Percentiles rank a stretch among this genome's conserved stretches.
These are phyloP conservation scores for Metarhizium robertsii DNA, from an alignment of 2,329 filamentous ascomycete species.

Conservation along the genomic window DNA sequence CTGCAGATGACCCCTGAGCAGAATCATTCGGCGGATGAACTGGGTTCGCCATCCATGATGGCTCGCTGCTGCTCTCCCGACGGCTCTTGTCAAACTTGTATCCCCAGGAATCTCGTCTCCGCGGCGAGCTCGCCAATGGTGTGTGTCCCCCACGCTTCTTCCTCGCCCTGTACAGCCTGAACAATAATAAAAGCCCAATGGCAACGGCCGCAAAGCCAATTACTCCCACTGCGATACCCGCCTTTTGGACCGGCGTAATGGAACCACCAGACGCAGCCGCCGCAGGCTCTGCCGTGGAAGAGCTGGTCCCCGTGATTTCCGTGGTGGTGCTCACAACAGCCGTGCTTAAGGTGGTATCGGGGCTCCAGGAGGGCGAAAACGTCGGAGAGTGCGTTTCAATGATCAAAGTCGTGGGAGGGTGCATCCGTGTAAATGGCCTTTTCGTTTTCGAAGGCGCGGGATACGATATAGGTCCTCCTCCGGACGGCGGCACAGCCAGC, in stretches of 20 bases:
- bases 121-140: not conserved
- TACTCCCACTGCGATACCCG: slow-evolving; percentile 48
- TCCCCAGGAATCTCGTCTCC: slow-evolving; percentile 26
- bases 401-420: slow-evolving; percentile 3
- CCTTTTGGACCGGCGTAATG: slow-evolving; percentile 36
- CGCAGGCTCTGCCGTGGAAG: slow-evolving; percentile 3
- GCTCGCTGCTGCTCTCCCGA: slow-evolving; percentile 10
- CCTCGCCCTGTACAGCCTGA: slow-evolving; percentile 30
- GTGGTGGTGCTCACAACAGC: slow-evolving; percentile 1
- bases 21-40: slow-evolving; percentile 13
- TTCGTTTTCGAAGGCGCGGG: slow-evolving; percentile 11
- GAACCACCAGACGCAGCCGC: slow-evolving; percentile 9
- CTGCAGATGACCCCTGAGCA: slow-evolving; percentile 4
- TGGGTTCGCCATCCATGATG: slow-evolving; percentile 18
- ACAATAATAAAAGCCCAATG: slow-evolving; percentile 36
- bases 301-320: not conserved
- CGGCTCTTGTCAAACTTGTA: slow-evolving; percentile 19
- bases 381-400: slow-evolving; percentile 5
- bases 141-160: slow-evolving; percentile 18
- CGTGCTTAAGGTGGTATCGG: slow-evolving; percentile 1
- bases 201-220: slow-evolving; percentile 39
- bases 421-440: slow-evolving; percentile 1
- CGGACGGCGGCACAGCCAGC: slow-evolving; percentile 27
- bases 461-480: slow-evolving; percentile 18
- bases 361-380: not conserved